Evolutionary conservation across 2,329 filamentous ascomycete genomes (phyloP).

Genomic region (Fusarium nematophilum): DNA sequence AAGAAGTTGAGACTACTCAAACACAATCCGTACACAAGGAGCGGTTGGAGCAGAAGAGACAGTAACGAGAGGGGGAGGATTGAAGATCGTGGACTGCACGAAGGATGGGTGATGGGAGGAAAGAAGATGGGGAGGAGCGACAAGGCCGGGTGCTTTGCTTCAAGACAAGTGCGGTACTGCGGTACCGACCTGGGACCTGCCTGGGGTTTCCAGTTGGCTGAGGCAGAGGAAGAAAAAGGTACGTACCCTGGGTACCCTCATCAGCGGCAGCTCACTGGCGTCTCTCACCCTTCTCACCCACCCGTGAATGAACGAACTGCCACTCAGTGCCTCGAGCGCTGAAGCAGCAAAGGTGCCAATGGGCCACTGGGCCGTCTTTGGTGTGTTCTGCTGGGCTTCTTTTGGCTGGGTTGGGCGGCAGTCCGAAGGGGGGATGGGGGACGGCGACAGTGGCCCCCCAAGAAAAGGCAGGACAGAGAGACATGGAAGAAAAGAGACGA

Average conservation of each 20-base stretch:
- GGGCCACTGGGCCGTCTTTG: conserved; percentile 33
- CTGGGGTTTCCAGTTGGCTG: conserved; percentile 43
- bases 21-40: conserved; percentile 37
- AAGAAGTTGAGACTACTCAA: conserved; percentile 41
- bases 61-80: conserved; percentile 35
- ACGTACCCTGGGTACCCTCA: conserved; percentile 44
- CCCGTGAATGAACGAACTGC: conserved; percentile 15
- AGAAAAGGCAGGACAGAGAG: conserved; percentile 39
- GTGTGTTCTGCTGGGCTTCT: conserved; percentile 28
- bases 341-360: conserved; percentile 31
- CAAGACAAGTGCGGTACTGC: conserved; percentile 46
- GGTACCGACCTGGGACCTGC: conserved; percentile 43
- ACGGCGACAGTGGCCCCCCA: conserved; percentile 34
- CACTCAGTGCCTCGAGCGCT: conserved; percentile 22
- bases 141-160: conserved; percentile 48
- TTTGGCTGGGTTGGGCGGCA: conserved; percentile 25
- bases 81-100: conserved; percentile 48
- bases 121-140: conserved; percentile 54
- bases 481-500: conserved; percentile 40
- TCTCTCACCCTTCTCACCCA: conserved; percentile 27
- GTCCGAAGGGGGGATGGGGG: conserved; percentile 23
- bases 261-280: conserved; percentile 37
- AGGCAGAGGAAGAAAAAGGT: conserved; percentile 38
- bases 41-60: conserved; percentile 35
- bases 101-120: conserved; percentile 48